Conservation (phyloP, 192 early-diverging fungal species). For the Cetraspora pellucida region DNA sequence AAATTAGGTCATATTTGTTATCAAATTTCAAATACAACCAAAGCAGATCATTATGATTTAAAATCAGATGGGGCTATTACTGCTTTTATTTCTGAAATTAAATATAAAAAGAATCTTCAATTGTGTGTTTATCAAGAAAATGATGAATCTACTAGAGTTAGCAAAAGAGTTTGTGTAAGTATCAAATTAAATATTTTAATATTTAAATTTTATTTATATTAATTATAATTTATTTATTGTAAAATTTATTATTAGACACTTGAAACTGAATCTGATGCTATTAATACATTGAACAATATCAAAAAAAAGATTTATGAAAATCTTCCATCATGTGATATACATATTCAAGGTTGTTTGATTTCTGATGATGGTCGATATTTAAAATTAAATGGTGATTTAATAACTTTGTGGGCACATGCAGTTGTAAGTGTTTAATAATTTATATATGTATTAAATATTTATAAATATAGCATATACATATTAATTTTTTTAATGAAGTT, state of each 20-base stretch:
- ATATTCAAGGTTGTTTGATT: slow-evolving; percentile 13
- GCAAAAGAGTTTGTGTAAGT: background rate
- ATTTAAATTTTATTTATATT: background rate
- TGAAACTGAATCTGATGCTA: background rate
- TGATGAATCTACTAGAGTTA: background rate
- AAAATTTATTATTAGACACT: background rate
- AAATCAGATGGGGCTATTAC: background rate
- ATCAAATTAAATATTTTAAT: background rate
- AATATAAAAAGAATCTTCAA: background rate
- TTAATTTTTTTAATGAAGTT: too few species aligned
- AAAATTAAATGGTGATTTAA: background rate
- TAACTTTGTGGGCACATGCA: background rate
- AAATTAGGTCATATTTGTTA: background rate
- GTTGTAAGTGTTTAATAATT: too few species aligned
- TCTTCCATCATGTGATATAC: too few species aligned
- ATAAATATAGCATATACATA: too few species aligned
- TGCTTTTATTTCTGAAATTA: background rate
- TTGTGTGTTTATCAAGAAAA: background rate
- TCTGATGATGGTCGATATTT: background rate
- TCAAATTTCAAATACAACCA: background rate
- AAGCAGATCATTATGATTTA: background rate
- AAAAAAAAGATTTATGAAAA: too few species aligned
- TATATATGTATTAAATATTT: too few species aligned
- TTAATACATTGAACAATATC: too few species aligned
- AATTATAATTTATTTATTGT: background rate